Percentiles rank a stretch among this genome's conserved stretches.
phyloP scores from a whole-genome alignment of 495 filamentous ascomycete genomes.

The Pyrenula aspistea region DNA sequence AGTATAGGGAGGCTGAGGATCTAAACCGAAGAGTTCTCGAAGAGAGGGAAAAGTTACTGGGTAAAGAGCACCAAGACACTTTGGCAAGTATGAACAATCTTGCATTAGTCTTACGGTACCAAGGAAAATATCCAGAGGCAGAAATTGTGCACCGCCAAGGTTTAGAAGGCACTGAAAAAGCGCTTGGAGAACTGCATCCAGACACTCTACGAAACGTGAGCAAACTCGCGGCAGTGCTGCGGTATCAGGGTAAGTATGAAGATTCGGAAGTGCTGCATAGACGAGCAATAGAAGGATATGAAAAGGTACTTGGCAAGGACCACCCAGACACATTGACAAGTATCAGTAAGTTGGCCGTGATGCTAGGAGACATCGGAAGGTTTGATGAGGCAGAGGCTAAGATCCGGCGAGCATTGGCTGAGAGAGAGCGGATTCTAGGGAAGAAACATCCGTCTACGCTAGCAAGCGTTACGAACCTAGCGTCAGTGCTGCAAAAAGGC shows the following conservation, averaged over 20 bases:
- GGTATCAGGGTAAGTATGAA: slow-evolving; percentile 15
- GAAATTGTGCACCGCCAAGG: slow-evolving; percentile 11
- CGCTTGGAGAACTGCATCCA: slow-evolving; percentile 25
- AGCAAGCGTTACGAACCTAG: slow-evolving; percentile 12
- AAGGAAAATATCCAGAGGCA: slow-evolving; percentile 21
- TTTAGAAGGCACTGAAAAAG: slow-evolving; percentile 10
- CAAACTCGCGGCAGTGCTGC: slow-evolving; percentile 12
- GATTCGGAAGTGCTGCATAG: slow-evolving; percentile 17
- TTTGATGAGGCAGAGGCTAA: slow-evolving; percentile 10
- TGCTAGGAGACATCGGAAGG: slow-evolving; percentile 6
- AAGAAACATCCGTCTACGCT: slow-evolving; percentile 15
- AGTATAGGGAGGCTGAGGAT: slow-evolving; percentile 4
- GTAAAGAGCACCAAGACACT: slow-evolving; percentile 10
- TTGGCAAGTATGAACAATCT: slow-evolving; percentile 17
- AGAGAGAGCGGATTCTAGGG: slow-evolving; percentile 9
- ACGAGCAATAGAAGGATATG: slow-evolving; percentile 9
- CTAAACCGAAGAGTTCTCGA: slow-evolving; percentile 6
- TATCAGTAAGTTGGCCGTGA: slow-evolving; percentile 16
- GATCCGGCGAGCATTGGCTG: slow-evolving; percentile 2
- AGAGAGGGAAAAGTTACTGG: slow-evolving; percentile 11
- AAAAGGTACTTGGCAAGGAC: slow-evolving; percentile 17
- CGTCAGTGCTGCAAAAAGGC: slow-evolving; percentile 6
- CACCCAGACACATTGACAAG: background rate
- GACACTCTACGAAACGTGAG: slow-evolving; percentile 24
- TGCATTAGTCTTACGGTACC: slow-evolving; percentile 8